Evolutionary conservation across 2,329 filamentous ascomycete genomes (phyloP).

Genomic region (Aureobasidium sp.): DNA sequence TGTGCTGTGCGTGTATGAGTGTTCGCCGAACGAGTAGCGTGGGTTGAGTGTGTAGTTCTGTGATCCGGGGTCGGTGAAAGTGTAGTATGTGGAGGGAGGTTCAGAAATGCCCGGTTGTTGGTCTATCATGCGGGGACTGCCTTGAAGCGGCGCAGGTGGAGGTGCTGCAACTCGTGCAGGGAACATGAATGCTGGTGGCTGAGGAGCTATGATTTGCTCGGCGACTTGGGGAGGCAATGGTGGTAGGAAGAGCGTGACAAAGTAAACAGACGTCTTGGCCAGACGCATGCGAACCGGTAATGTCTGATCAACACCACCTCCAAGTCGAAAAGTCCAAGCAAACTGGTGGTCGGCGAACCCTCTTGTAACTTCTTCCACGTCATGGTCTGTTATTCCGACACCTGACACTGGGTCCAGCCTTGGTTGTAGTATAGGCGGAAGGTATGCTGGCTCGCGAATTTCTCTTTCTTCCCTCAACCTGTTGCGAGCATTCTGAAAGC

Average conservation of each 20-base stretch:
- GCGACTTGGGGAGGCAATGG: slow-evolving; percentile 24
- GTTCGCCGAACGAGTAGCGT: slow-evolving; percentile 14
- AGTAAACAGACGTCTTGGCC: slow-evolving; percentile 41
- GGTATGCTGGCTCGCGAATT: slow-evolving; percentile 42
- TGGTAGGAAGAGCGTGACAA: slow-evolving; percentile 37
- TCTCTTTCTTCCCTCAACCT: slow-evolving; percentile 42
- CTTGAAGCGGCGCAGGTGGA: neutral
- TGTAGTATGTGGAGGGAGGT: slow-evolving; percentile 17
- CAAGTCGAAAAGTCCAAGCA: slow-evolving; percentile 34
- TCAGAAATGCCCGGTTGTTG: slow-evolving; percentile 19
- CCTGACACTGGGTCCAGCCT: slow-evolving; percentile 38
- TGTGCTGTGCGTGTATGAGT: neutral
- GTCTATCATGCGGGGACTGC: neutral
- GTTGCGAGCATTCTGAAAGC: slow-evolving; percentile 38
- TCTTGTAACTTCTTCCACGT: slow-evolving; percentile 39
- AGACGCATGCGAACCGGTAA: slow-evolving; percentile 31
- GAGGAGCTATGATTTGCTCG: slow-evolving; percentile 9
- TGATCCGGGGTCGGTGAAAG: neutral
- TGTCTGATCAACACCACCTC: slow-evolving; percentile 28
- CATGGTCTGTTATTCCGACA: slow-evolving; percentile 34
- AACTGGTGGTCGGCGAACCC: slow-evolving; percentile 37
- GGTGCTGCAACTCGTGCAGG: neutral
- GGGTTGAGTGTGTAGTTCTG: neutral
- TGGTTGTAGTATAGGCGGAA: slow-evolving; percentile 42
- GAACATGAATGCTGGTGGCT: slow-evolving; percentile 12